Conservation (phyloP, 805 yeast species). For the Cyberlindnera petersonii region DNA sequence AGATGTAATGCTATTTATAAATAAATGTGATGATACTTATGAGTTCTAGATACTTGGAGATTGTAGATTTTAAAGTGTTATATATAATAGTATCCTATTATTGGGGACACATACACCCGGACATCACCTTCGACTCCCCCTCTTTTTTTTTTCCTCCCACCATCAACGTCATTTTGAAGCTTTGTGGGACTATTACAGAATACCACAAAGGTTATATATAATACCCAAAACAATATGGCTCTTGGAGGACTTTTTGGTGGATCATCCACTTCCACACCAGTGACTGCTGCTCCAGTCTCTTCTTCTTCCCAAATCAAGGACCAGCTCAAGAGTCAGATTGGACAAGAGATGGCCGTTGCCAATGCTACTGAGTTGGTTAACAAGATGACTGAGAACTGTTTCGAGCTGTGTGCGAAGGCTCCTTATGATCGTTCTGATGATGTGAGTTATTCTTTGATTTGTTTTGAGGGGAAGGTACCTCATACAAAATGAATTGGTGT, state of each 20-base stretch:
- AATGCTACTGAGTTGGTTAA: constrained; percentile 85
- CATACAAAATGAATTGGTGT: neutral
- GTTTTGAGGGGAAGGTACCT: too few relatives aligned
- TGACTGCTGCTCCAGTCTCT: constrained; percentile 22
- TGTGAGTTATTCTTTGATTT: constrained; percentile 18
- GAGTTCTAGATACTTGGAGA: too few relatives aligned
- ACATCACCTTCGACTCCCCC: neutral
- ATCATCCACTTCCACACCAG: constrained; percentile 20
- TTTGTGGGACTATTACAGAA: too few relatives aligned
- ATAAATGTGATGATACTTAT: too few relatives aligned
- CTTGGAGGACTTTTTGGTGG: constrained; percentile 29
- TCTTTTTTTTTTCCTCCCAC: neutral
- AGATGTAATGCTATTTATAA: too few relatives aligned
- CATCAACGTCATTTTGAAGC: neutral
- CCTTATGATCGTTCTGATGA: constrained; percentile 61
- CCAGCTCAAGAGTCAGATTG: constrained; percentile 64
- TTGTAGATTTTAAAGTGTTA: too few relatives aligned
- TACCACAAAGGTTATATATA: too few relatives aligned
- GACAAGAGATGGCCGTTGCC: constrained; percentile 84
- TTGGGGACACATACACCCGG: neutral
- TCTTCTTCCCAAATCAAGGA: constrained; percentile 46
- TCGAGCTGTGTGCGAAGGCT: constrained; percentile 64
- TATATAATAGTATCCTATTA: neutral
- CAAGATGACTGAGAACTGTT: constrained; percentile 83
- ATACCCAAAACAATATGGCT: too few relatives aligned